Evolutionary conservation across 2,329 filamentous ascomycete species (phyloP).

Genomic region (Colletotrichum cuscutae): DNA sequence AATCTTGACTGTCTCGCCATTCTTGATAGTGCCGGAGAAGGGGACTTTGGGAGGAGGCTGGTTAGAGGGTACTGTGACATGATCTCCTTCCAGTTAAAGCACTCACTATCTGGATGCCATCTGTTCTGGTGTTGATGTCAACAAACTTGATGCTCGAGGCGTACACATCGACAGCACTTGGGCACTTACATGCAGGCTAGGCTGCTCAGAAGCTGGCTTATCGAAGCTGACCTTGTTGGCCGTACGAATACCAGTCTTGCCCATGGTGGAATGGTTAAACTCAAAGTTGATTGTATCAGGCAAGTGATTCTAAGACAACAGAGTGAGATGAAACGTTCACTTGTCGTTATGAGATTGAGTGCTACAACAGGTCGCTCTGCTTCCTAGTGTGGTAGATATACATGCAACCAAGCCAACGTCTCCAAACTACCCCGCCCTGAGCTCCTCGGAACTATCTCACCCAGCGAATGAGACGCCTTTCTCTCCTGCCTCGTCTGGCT

Average conservation of each 20-base stretch:
- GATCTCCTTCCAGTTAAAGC: too few relatives aligned
- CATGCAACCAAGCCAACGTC: not conserved
- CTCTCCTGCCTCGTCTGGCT: constrained; percentile 1
- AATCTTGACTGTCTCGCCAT: constrained; percentile 91
- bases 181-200: constrained; percentile 73
- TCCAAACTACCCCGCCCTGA: constrained; percentile 32
- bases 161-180: not conserved
- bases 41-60: constrained; percentile 67
- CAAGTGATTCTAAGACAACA: not conserved
- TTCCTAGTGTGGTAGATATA: constrained; percentile 13
- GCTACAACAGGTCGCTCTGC: not conserved
- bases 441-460: not conserved
- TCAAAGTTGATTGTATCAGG: not conserved
- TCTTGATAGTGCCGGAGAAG: constrained; percentile 75
- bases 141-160: not conserved
- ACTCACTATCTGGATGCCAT: constrained; percentile 89
- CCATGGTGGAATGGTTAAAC: constrained; percentile 56
- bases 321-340: not conserved
- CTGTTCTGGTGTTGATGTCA: constrained; percentile 70
- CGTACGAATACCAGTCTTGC: constrained; percentile 69
- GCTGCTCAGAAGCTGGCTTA: constrained; percentile 76
- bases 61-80: not conserved
- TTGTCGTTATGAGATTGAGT: not conserved
- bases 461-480: constrained; percentile 12
- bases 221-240: constrained; percentile 79